These are phyloP conservation scores for Fusarium sp. DNA, from an alignment of 2,329 filamentous ascomycete genomes.

Conservation along the genomic window DNA sequence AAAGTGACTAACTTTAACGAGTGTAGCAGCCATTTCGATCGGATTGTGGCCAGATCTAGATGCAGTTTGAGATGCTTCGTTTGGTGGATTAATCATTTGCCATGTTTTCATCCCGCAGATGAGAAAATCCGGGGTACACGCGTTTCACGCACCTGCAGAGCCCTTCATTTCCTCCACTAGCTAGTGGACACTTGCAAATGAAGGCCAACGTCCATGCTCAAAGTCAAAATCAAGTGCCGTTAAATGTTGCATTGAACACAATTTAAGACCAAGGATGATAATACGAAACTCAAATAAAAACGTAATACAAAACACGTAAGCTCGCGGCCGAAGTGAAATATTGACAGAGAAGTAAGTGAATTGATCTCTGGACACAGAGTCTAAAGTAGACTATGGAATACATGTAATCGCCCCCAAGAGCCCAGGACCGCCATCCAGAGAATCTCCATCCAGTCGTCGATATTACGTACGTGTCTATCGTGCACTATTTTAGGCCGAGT, in stretches of 20 bases:
- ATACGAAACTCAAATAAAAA: background rate
- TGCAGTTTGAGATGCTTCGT: too few species aligned
- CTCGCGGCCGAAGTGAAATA: background rate
- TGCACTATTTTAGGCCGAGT: conserved; percentile 21
- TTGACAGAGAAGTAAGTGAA: conserved; percentile 11
- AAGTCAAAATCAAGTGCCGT: background rate
- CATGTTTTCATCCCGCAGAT: background rate
- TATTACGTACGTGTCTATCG: conserved; percentile 30
- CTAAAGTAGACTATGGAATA: conserved; percentile 21
- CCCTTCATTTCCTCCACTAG: background rate
- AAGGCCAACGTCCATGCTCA: background rate
- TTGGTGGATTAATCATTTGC: conserved; percentile 5
- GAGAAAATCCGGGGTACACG: conserved; percentile 4
- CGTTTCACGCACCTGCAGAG: background rate
- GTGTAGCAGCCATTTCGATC: conserved; percentile 1
- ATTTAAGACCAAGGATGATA: background rate
- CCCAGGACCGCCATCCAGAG: background rate
- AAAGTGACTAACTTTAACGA: background rate
- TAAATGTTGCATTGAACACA: background rate
- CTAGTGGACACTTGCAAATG: background rate
- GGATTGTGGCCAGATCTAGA: background rate
- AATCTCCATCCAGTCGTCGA: conserved; percentile 28
- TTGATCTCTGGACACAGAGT: conserved; percentile 9
- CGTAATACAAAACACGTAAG: background rate
- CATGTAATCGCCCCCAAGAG: conserved; percentile 4